Evolutionary conservation across 1,284 basidiomycete genomes (phyloP), one percentile per base, ranked within the genome.

Genomic region (Exobasidium cylindrosporum): DNA sequence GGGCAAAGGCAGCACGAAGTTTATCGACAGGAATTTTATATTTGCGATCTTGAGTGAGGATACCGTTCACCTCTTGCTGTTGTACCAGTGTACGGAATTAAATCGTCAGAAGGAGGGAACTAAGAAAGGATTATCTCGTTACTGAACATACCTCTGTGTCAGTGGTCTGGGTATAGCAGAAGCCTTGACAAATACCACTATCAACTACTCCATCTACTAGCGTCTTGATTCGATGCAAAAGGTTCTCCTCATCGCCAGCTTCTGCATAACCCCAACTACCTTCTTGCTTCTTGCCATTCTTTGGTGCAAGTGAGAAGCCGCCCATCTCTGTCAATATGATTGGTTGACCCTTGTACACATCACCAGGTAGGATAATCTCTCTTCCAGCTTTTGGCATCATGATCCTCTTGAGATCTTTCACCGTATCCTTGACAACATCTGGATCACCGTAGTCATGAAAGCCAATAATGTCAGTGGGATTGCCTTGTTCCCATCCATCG

Each of bases 401-500:
- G 28, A 64, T 32, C 4, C 50, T 35, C 26, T 62, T 63, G 30
- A 68, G 52, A 30, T 60, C 56, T 1, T 57, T 17, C 6, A 61
- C 59, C 29, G 50, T 54, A 4, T 59, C 58, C 14, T 43, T 21
- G 23, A 64, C 28, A 32, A 31, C 21, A 23, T 35, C 30, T 23
- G 35, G 28, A 26, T 47, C 54, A 23, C 13, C 35, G 23, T 70
- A 70, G 62, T 72, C 68, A 53, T 72, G 68, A 5, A 72, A 54
- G 1, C 66, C 68, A 26, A 64, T 52, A 5, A 70, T 47, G 29
- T 69, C 64, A 5, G 65, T 64, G n/a, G 47, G 4, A 40, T 58
- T 49, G 1, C 67, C 68, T 61, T 70, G 68, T 26, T 72, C 66
- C 70, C 70, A 72, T 1, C 70, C 70, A 58, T 72, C 70, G 29